These are phyloP conservation scores for Citrus unshiu DNA, from an alignment of 345 rosid genomes.

Conservation along the genomic window DNA sequence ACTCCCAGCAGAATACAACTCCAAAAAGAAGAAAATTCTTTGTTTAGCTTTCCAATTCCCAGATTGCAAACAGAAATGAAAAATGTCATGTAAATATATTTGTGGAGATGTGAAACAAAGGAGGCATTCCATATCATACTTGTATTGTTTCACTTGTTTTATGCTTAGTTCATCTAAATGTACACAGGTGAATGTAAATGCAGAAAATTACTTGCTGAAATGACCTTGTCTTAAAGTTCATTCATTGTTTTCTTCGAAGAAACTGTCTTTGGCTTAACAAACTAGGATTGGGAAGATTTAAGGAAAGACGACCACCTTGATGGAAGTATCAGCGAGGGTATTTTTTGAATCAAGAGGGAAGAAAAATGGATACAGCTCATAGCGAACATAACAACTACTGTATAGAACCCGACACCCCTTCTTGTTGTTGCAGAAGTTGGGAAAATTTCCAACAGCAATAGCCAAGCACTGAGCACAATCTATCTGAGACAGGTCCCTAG, in stretches of 20 bases:
- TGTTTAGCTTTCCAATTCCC: background rate
- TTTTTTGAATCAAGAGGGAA: slow-evolving; percentile 48
- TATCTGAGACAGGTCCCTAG: slow-evolving; percentile 48
- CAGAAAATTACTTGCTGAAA: background rate
- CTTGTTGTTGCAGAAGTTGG: slow-evolving; percentile 37
- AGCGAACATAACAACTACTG: slow-evolving; percentile 66
- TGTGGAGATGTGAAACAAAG: background rate
- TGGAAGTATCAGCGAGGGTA: slow-evolving; percentile 16
- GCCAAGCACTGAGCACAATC: slow-evolving; percentile 79
- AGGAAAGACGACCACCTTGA: slow-evolving; percentile 28
- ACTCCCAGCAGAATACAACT: background rate
- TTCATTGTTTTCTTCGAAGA: background rate
- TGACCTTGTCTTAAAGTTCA: background rate
- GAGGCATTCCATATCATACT: background rate
- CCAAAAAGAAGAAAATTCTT: background rate
- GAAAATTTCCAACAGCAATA: slow-evolving; percentile 52
- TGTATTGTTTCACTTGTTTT: background rate
- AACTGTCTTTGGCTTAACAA: slow-evolving; percentile 1
- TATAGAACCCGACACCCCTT: slow-evolving; percentile 70
- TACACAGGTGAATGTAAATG: background rate
- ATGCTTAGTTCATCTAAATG: slow-evolving; percentile 5
- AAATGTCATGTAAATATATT: background rate
- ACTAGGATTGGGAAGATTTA: slow-evolving; percentile 16
- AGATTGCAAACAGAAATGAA: background rate
- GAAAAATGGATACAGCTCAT: slow-evolving; percentile 82